Evolutionary conservation across 768 basidiomycete genomes (phyloP), one percentile per base, ranked within the genome.

Genomic region (Tylopilus subfusipes): DNA sequence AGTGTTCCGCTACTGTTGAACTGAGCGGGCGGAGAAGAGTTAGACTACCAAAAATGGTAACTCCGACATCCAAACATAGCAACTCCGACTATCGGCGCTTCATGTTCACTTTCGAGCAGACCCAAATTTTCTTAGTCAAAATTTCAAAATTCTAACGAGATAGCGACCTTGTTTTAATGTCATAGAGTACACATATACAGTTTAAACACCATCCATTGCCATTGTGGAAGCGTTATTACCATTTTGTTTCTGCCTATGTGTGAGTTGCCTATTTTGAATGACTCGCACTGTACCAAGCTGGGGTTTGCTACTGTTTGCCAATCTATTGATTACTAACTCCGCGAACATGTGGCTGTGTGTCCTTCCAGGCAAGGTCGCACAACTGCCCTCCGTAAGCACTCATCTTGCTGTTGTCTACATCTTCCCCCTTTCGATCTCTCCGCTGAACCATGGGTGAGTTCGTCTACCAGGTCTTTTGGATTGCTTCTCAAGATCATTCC

Each of bases 401-500:
- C 51, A 53, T 43, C 42, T 22, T 36, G 38, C n/a, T 53, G 30
- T 49, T 25, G 11, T 50, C 43, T 50, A 33, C 45, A 53, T 59
- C 55, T 51, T 29, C 40, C 46, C 50, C 21, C 43, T 50, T n/a
- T 14, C 31, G 14, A 43, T 51, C 45, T 57, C 34, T 61, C 43
- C 25, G 46, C 43, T 34, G 29, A 39, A 42, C 16, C 8, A 68
- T 68, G 67, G 67, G 67, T 68, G 30, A 52, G 67, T 54, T 34
- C 9, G 6, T 38, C 34, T 4, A 25, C 11, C 11, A 3, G 5
- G 4, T 3, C 3, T 33, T 2, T 2, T 2, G 2, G 7, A 49
- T 8, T 3, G 6, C n/a, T 43, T 9, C 49, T 72, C 7, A 64
- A 39, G 3, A 18, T 22, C 4, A 18, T 31, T 2, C 10, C 29